Base-by-base conservation (phyloP, 2,329 filamentous ascomycete species). In the Diaporthe humulicola region DNA sequence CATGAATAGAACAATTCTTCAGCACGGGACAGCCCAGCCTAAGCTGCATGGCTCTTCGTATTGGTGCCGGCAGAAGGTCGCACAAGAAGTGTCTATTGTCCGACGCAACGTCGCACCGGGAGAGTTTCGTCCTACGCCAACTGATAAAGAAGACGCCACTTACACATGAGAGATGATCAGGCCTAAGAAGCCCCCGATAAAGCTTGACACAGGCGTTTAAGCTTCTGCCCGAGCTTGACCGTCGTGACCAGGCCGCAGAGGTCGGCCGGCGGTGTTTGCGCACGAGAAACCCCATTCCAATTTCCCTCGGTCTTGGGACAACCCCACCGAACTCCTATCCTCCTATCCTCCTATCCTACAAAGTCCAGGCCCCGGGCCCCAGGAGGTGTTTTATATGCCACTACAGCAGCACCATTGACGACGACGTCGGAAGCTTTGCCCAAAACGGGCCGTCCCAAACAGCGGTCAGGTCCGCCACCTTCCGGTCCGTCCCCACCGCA, bases 241-340 rank as follows among this genome's bases (percentile, higher is more conserved):
- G 2, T 54, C 25, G 45, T 42, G 33, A 50, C 19, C 36, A 15
- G 45, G 36, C 38, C 70, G 57, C 33, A 45, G 9, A 64, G 70
- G 28, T 56, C 61, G 30, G 25, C n/a, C 9, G 19, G 60, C 70
- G 72, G 72, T 70, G 40, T 69, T 48, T 73, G 73, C 73, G 73
- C 70, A 30, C 28, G 25, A 40, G 7, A 28, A 67, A n/a, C 61
- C 70, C 73, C 73, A 73, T 75, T 36, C 42, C 54, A 75, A 73
- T 75, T 48, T 75, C 73, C 70, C 70, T 42, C 33, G 36, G 25
- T 10, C 70, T 33, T 71, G 33, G 33, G 30, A 30, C 54, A 36
- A 40, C 70, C 54, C 50, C 58, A 64, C 57, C 54, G 58, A 67
- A n/a, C n/a, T n/a, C n/a, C n/a, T n/a, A n/a, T n/a, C n/a, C n/a